phyloP scores from a whole-genome alignment of 2,329 filamentous ascomycete genomes.

The Clathrospora elynae region DNA sequence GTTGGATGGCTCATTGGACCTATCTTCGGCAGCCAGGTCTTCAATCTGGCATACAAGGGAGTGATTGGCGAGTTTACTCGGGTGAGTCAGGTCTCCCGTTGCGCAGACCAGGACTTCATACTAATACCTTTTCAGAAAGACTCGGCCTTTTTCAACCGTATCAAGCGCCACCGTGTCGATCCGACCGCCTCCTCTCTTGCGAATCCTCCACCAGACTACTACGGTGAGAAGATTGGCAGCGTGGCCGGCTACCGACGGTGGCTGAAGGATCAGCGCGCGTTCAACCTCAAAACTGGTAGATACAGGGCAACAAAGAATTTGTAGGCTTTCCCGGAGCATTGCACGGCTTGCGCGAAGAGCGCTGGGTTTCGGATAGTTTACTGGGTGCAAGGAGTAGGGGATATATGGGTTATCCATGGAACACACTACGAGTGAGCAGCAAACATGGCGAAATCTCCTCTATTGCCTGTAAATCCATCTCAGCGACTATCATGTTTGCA shows the following conservation, averaged over 20 bases:
- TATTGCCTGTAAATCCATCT: not conserved
- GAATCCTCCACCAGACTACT: conserved; percentile 96
- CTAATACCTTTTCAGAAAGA: conserved; percentile 72
- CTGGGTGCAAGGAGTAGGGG: too few relatives aligned
- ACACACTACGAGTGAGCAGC: not conserved
- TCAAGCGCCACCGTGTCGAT: conserved; percentile 91
- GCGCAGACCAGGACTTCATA: not conserved
- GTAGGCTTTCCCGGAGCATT: conserved; percentile 1
- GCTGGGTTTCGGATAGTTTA: not conserved
- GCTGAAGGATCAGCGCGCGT: conserved; percentile 96
- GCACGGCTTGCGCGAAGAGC: not conserved
- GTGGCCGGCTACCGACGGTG: conserved; percentile 90
- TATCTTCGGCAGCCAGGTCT: conserved; percentile 77
- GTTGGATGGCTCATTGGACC: conserved; percentile 89
- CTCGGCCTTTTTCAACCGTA: conserved; percentile 86
- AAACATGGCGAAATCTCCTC: not conserved
- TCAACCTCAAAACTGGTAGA: conserved; percentile 77
- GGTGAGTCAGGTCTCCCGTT: conserved; percentile 53
- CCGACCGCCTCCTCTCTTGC: conserved; percentile 84
- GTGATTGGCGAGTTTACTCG: conserved; percentile 73
- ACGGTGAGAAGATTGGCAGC: conserved; percentile 96
- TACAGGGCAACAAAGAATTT: conserved; percentile 48
- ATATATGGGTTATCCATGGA: too few relatives aligned
- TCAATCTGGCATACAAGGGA: conserved; percentile 74
- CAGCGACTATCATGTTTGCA: conserved; percentile 1